Conservation (phyloP, 257 asterid genomes). For the Gentiana dahurica region DNA sequence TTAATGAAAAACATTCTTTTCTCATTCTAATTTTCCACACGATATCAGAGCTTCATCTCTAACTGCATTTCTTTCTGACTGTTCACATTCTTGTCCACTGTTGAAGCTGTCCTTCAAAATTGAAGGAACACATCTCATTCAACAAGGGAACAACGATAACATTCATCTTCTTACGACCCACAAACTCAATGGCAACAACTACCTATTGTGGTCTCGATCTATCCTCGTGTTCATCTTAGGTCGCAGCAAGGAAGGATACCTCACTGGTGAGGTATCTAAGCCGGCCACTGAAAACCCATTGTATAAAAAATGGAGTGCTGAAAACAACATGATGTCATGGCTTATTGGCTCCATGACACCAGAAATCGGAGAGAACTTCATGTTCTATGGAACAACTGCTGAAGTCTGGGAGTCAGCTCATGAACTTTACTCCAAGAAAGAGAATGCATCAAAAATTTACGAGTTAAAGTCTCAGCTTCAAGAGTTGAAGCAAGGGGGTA, state of each 20-base stretch:
- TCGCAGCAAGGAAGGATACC: not conserved
- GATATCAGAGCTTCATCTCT: too few relatives aligned
- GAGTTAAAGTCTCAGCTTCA: not conserved
- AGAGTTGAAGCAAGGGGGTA: not conserved
- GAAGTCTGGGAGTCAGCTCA: not conserved
- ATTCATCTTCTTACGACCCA: too few relatives aligned
- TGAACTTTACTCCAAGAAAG: not conserved
- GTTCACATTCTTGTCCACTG: too few relatives aligned
- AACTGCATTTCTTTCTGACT: too few relatives aligned
- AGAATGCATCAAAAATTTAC: not conserved
- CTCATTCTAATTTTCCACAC: too few relatives aligned
- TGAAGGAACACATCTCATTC: too few relatives aligned
- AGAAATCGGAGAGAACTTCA: not conserved
- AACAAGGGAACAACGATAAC: too few relatives aligned
- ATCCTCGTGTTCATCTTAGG: not conserved
- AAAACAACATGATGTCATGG: not conserved
- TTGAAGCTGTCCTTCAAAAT: too few relatives aligned
- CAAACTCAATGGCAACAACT: not conserved
- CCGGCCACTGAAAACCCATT: not conserved
- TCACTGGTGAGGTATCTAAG: not conserved
- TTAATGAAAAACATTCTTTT: too few relatives aligned
- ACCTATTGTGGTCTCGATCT: not conserved
- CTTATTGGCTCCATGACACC: not conserved
- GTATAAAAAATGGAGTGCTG: not conserved
- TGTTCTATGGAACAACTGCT: not conserved